These are phyloP conservation scores for Fusarium staphyleae DNA, from an alignment of 2,329 filamentous ascomycete species.

Conservation along the genomic window DNA sequence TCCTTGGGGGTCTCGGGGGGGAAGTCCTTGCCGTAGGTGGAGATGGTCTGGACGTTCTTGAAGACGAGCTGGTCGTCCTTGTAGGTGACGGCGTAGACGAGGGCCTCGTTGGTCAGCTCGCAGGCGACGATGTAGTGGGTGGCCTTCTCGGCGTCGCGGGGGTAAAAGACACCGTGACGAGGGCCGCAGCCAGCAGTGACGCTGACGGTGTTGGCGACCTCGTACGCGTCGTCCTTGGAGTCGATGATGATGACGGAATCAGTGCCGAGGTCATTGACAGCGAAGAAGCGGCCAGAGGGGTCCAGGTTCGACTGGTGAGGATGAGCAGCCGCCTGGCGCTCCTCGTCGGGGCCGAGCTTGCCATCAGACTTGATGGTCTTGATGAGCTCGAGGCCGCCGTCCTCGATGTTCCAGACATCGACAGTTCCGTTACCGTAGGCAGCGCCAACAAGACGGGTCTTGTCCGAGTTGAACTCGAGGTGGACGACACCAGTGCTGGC, in stretches of 20 bases:
- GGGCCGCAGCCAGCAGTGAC: constrained; percentile 54
- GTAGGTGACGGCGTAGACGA: constrained; percentile 54
- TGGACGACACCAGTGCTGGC: constrained; percentile 56
- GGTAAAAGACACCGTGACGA: constrained; percentile 59
- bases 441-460: constrained; percentile 54
- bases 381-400: constrained; percentile 47
- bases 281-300: constrained; percentile 57
- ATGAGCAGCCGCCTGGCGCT: constrained; percentile 47
- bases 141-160: constrained; percentile 41
- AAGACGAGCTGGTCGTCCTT: constrained; percentile 47
- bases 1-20: constrained; percentile 46
- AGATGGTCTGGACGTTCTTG: constrained; percentile 47
- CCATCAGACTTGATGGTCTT: constrained; percentile 49
- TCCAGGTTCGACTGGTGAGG: constrained; percentile 59
- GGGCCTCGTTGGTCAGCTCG: constrained; percentile 55
- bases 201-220: constrained; percentile 45
- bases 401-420: constrained; percentile 55
- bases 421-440: constrained; percentile 52
- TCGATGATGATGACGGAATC: constrained; percentile 57
- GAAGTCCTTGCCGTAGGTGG: constrained; percentile 49
- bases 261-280: constrained; percentile 58
- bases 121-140: constrained; percentile 57
- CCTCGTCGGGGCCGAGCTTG: constrained; percentile 44
- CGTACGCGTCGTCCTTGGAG: constrained; percentile 50
- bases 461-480: constrained; percentile 55